These are phyloP conservation scores for Nitzschia palea DNA, from an alignment of 108 stramenopile species.

Conservation along the genomic window DNA sequence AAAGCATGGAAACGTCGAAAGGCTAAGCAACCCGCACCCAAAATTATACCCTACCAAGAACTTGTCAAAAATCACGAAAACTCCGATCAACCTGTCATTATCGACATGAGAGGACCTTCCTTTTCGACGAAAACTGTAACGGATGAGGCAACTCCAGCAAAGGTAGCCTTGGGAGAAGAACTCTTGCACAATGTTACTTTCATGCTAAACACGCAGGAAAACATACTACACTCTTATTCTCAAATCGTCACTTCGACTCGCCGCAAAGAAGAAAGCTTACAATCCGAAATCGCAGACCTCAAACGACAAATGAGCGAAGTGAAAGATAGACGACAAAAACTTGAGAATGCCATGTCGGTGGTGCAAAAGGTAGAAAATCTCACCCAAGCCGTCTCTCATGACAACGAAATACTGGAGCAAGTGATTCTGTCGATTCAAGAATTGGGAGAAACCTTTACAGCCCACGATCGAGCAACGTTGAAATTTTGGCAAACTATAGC, in stretches of 20 bases:
- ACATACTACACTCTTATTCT: conserved; percentile 64
- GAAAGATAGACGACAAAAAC: conserved; percentile 41
- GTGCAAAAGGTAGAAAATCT: conserved; percentile 49
- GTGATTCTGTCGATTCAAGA: conserved; percentile 6
- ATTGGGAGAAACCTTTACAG: conserved; percentile 30
- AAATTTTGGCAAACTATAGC: conserved; percentile 60
- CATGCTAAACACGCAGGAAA: conserved; percentile 73
- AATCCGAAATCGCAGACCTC: conserved; percentile 53
- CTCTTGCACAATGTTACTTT: conserved; percentile 82
- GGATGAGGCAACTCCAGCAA: not conserved
- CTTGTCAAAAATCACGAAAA: conserved; percentile 39
- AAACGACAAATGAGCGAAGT: conserved; percentile 31
- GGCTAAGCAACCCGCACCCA: conserved; percentile 39
- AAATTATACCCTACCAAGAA: conserved; percentile 66
- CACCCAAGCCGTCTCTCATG: not conserved
- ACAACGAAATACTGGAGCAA: not conserved
- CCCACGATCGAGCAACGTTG: conserved; percentile 55
- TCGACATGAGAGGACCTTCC: conserved; percentile 80
- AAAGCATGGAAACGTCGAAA: conserved; percentile 42
- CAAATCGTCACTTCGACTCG: conserved; percentile 51
- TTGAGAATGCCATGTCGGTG: conserved; percentile 45
- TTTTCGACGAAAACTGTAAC: not conserved
- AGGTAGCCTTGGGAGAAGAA: conserved; percentile 74
- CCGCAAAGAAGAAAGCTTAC: conserved; percentile 52
- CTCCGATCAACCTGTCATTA: conserved; percentile 40